Evolutionary conservation across 2,329 filamentous ascomycete species (phyloP).

Genomic region (Trichoderma harzianum): DNA sequence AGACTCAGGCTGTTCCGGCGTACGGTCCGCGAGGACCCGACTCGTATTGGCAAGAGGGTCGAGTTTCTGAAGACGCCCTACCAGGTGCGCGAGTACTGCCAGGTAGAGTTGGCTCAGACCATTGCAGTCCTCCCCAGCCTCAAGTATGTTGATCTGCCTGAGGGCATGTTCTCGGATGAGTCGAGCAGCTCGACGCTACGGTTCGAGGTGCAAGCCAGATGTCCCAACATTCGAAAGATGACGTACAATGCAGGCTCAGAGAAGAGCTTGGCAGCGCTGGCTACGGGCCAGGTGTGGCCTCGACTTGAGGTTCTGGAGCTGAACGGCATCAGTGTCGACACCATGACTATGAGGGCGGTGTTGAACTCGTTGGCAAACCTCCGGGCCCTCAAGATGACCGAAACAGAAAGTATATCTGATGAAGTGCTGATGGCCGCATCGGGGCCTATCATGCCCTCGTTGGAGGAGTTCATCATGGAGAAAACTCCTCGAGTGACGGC

Average conservation of each 20-base stretch:
- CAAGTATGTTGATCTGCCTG: constrained; percentile 84
- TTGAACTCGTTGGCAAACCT: constrained; percentile 65
- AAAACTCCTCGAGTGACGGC: constrained; percentile 69
- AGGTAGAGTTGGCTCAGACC: constrained; percentile 78
- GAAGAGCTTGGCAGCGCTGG: constrained; percentile 68
- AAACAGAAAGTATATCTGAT: constrained; percentile 69
- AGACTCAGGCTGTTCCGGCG: constrained; percentile 77
- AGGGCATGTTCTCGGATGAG: constrained; percentile 83
- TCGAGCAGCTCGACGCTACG: constrained; percentile 69
- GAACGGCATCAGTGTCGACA: constrained; percentile 64
- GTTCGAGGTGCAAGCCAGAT: constrained; percentile 79
- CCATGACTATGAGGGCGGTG: constrained; percentile 65
- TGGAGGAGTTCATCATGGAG: constrained; percentile 70
- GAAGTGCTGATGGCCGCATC: constrained; percentile 67
- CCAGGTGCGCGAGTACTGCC: constrained; percentile 87
- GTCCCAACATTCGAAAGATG: constrained; percentile 85
- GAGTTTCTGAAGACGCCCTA: constrained; percentile 85
- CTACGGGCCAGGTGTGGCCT: constrained; percentile 63
- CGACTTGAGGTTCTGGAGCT: constrained; percentile 72
- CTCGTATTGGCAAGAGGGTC: constrained; percentile 65
- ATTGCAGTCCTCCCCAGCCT: constrained; percentile 83
- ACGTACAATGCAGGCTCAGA: constrained; percentile 77
- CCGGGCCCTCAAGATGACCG: constrained; percentile 69
- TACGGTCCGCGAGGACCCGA: constrained; percentile 74
- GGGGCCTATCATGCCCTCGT: constrained; percentile 67